Conservation (phyloP, 75 land plant species). For the Pinus albicaulis region DNA sequence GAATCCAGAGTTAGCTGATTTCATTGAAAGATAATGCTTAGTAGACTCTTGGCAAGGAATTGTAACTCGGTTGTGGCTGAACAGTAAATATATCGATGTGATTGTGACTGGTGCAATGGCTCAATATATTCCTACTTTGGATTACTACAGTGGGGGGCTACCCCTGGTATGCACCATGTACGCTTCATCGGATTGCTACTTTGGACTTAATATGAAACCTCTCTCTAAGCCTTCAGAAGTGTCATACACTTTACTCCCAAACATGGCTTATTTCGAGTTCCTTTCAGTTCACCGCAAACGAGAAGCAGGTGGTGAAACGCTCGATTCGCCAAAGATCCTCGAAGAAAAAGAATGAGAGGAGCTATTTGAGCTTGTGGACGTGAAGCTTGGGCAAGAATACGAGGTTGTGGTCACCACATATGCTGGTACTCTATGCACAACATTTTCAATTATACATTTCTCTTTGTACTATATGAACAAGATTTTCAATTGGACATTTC, state of each 20-base stretch:
- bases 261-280: constrained; percentile 37
- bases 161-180: constrained; percentile 42
- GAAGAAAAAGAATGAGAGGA: not conserved
- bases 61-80: constrained; percentile 59
- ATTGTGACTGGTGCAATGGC: constrained; percentile 55
- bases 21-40: constrained; percentile 13
- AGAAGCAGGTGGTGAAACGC: constrained; percentile 5
- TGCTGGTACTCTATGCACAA: constrained; percentile 28
- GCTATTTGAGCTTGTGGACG: constrained; percentile 50
- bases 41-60: constrained; percentile 32
- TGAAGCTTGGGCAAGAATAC: constrained; percentile 79
- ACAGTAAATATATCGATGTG: constrained; percentile 19
- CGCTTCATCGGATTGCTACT: constrained; percentile 30
- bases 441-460: too few relatives aligned
- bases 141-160: constrained; percentile 19
- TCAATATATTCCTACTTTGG: constrained; percentile 30
- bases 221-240: constrained; percentile 10
- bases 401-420: constrained; percentile 90
- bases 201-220: constrained; percentile 31
- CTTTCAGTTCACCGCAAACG: constrained; percentile 21
- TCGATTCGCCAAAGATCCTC: not conserved
- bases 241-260: constrained; percentile 28
- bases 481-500: too few relatives aligned
- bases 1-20: constrained; percentile 23
- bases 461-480: too few relatives aligned